Conservation (phyloP, 345 rosid species). For the Eucalyptus curtisii region DNA sequence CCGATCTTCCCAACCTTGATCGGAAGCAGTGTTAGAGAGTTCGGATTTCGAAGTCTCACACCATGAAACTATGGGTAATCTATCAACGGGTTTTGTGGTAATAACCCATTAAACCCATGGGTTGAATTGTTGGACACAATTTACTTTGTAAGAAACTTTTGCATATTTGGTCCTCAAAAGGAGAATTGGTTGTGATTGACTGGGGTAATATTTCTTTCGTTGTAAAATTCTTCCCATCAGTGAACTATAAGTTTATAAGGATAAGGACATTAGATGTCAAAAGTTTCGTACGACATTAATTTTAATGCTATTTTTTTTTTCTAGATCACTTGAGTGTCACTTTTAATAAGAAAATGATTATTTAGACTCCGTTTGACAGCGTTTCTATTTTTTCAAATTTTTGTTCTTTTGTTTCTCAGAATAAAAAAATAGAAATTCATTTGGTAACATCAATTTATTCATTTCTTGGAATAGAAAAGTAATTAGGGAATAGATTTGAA, state of each 20-base stretch:
- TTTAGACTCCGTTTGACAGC: too few species aligned
- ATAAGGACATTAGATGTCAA: background rate
- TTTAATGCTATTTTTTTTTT: fast-evolving
- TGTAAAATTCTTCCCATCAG: background rate
- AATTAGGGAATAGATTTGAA: too few species aligned
- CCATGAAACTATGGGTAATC: background rate
- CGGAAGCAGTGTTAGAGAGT: background rate
- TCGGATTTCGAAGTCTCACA: background rate
- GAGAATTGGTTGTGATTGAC: background rate
- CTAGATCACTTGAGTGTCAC: fast-evolving
- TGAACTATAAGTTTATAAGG: too few species aligned
- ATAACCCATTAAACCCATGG: too few species aligned
- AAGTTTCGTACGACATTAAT: fast-evolving
- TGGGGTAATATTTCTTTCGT: background rate
- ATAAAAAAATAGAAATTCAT: too few species aligned
- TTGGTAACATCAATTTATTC: too few species aligned
- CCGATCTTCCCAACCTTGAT: background rate
- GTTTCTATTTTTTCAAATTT: too few species aligned
- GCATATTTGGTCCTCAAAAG: background rate
- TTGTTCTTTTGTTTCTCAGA: too few species aligned
- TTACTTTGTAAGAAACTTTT: too few species aligned
- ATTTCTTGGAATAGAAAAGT: too few species aligned
- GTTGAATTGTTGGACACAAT: too few species aligned
- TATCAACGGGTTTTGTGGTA: background rate
- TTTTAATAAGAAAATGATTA: too few species aligned